phyloP scores from a whole-genome alignment of 441 rosid species.

The Theobroma grandiflorum region DNA sequence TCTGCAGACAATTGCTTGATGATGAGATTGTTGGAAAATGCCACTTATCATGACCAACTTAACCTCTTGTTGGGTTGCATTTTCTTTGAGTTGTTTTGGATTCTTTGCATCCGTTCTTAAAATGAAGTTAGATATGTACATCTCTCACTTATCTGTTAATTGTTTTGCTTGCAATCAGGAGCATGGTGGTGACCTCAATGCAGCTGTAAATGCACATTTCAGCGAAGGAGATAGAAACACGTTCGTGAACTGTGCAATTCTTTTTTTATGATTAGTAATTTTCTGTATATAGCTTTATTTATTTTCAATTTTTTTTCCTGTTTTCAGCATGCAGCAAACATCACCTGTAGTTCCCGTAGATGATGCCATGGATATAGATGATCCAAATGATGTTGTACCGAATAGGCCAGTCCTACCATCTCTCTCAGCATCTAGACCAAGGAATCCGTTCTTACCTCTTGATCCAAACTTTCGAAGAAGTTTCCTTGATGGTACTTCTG shows the following conservation, averaged over 20 bases:
- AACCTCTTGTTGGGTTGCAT: not conserved
- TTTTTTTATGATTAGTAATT: not conserved
- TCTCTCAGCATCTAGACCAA: constrained; percentile 44
- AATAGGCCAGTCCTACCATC: constrained; percentile 48
- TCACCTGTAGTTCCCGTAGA: constrained; percentile 51
- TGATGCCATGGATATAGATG: constrained; percentile 92
- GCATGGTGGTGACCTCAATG: constrained; percentile 90
- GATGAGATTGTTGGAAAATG: not conserved
- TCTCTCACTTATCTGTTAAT: constrained; percentile 23
- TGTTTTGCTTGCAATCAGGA: constrained; percentile 57
- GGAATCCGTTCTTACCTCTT: constrained; percentile 54
- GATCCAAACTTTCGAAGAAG: constrained; percentile 55
- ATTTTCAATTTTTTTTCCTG: not conserved
- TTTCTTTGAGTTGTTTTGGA: not conserved
- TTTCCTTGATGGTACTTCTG: constrained; percentile 51
- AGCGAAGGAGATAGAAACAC: constrained; percentile 76
- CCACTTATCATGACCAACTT: not conserved
- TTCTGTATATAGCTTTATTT: not conserved
- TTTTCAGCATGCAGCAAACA: constrained; percentile 48
- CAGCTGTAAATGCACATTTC: constrained; percentile 93
- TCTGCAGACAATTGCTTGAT: not conserved
- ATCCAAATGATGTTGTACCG: constrained; percentile 53
- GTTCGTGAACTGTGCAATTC: constrained; percentile 44
- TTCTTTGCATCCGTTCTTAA: constrained; percentile 7
- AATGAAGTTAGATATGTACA: not conserved